phyloP scores from a whole-genome alignment of 371 early-diverging fungal species.

The Coemansia sp. region DNA sequence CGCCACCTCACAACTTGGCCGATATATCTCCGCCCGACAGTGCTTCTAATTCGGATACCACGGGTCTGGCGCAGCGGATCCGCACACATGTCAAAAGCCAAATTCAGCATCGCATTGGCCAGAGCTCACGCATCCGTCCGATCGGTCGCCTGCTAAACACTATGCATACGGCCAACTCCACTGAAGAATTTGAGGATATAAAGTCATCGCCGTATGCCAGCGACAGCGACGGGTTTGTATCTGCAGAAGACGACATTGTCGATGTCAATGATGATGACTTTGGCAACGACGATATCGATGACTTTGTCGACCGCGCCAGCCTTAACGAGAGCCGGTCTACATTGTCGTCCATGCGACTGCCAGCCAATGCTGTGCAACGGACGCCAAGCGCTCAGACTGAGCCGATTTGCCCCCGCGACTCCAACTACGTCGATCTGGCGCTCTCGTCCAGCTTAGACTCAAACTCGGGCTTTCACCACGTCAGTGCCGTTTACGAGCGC shows the following conservation, averaged over 20 bases:
- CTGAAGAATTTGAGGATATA: conserved; percentile 34
- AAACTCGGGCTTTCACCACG: conserved; percentile 44
- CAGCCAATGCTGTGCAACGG: conserved; percentile 22
- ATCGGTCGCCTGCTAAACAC: conserved; percentile 40
- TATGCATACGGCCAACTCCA: conserved; percentile 14
- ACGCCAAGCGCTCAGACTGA: neutral
- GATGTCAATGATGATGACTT: neutral
- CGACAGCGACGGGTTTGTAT: conserved; percentile 48
- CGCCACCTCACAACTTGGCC: neutral
- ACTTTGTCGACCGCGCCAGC: conserved; percentile 6
- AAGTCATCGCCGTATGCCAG: conserved; percentile 28
- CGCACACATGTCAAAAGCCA: conserved; percentile 31
- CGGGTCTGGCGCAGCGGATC: conserved; percentile 32
- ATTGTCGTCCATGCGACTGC: conserved; percentile 15
- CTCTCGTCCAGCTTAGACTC: conserved; percentile 44
- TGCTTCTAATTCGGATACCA: neutral
- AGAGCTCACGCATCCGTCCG: conserved; percentile 38
- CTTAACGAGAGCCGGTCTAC: neutral
- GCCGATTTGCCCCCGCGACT: neutral
- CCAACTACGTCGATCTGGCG: conserved; percentile 36
- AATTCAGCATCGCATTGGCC: conserved; percentile 9
- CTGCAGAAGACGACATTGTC: conserved; percentile 36
- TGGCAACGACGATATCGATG: conserved; percentile 1
- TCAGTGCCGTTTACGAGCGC: conserved; percentile 38
- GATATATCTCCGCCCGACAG: neutral